These are phyloP conservation scores for Xylariomycetidae sp. DNA, from an alignment of 2,329 filamentous ascomycete genomes.

Conservation along the genomic window DNA sequence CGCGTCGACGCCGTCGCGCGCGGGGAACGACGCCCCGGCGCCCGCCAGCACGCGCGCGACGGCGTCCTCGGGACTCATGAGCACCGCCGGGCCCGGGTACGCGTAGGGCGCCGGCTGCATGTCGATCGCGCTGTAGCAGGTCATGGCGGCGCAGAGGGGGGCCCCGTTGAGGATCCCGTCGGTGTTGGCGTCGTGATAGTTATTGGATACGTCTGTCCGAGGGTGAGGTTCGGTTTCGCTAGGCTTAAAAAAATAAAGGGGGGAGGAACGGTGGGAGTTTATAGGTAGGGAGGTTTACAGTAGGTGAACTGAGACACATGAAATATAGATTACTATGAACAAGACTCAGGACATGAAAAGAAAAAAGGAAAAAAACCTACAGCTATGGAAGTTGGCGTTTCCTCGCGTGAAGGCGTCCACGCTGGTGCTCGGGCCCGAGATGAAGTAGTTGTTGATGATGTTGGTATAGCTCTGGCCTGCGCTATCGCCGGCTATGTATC, in stretches of 20 bases:
- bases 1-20: conserved; percentile 40
- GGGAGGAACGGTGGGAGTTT: conserved; percentile 1
- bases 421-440: conserved; percentile 46
- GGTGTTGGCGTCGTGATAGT: conserved; percentile 46
- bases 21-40: conserved; percentile 36
- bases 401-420: conserved; percentile 49
- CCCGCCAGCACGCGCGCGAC: conserved; percentile 33
- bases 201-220: conserved; percentile 42
- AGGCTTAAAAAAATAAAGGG: no score
- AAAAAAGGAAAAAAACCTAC: conserved; percentile 14
- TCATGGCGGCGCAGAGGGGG: conserved; percentile 34
- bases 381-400: conserved; percentile 49
- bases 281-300: no score
- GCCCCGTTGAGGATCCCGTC: conserved; percentile 46
- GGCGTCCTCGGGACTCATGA: conserved; percentile 35
- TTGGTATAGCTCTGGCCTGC: conserved; percentile 42
- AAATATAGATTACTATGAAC: no score
- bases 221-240: no score
- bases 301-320: no score
- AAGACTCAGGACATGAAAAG: no score
- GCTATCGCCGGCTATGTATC: conserved; percentile 50
- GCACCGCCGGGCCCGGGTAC: conserved; percentile 38
- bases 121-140: conserved; percentile 43
- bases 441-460: conserved; percentile 54
- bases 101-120: conserved; percentile 34